phyloP scores from a whole-genome alignment of 768 basidiomycete species.

The Amanita rubescens region DNA sequence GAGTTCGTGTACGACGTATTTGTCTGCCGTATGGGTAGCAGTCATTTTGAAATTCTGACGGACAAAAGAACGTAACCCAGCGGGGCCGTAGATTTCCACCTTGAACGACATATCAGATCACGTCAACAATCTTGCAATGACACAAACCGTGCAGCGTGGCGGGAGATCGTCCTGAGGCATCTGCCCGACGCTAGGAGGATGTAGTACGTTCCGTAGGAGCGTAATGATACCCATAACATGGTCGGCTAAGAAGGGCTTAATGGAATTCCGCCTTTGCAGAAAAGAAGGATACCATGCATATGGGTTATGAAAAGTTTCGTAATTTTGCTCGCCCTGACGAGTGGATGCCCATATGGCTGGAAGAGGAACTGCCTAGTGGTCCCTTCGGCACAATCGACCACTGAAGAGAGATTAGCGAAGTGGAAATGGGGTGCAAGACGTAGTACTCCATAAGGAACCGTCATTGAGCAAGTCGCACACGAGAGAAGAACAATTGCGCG shows the following conservation, averaged over 20 bases:
- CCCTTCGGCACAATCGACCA: constrained; percentile 83
- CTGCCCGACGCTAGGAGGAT: constrained; percentile 23
- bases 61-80: constrained; percentile 68
- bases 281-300: constrained; percentile 55
- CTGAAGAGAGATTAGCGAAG: constrained; percentile 25
- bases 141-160: background rate
- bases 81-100: constrained; percentile 74
- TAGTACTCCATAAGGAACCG: constrained; percentile 66
- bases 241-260: constrained; percentile 37
- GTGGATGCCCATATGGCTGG: constrained; percentile 33
- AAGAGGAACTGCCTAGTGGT: constrained; percentile 60
- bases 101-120: background rate
- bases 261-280: background rate
- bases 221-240: constrained; percentile 72
- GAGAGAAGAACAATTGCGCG: constrained; percentile 73
- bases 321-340: constrained; percentile 40
- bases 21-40: constrained; percentile 46
- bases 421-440: constrained; percentile 15
- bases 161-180: background rate
- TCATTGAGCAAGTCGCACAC: constrained; percentile 50
- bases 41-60: constrained; percentile 68
- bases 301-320: constrained; percentile 78
- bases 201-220: constrained; percentile 53
- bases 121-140: background rate
- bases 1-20: constrained; percentile 75